phyloP scores from a whole-genome alignment of 371 early-diverging fungal species.

The Mortierella sp. region DNA sequence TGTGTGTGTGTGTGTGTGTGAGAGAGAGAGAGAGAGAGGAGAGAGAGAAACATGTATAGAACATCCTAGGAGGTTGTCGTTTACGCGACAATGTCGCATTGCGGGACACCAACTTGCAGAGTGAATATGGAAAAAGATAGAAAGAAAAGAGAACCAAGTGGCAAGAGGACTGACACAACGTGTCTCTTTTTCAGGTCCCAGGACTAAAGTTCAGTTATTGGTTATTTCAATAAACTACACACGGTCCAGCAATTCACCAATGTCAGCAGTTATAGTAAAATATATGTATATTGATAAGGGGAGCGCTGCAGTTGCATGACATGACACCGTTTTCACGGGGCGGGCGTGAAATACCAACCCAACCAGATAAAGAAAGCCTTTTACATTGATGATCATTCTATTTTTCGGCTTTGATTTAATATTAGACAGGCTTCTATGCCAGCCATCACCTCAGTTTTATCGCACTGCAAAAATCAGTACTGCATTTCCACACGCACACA shows the following conservation, averaged over 20 bases:
- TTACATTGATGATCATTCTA: neutral
- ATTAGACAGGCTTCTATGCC: neutral
- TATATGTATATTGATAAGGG: neutral
- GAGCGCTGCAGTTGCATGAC: neutral
- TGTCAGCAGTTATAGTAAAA: neutral
- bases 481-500: neutral
- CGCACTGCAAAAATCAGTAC: neutral
- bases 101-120: too few relatives aligned
- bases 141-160: neutral
- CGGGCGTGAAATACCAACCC: neutral
- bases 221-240: too few relatives aligned
- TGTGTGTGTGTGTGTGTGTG: neutral
- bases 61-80: too few relatives aligned
- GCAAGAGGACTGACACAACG: neutral
- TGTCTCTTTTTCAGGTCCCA: neutral
- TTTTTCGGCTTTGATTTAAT: neutral
- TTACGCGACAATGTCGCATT: too few relatives aligned
- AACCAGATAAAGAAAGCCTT: neutral
- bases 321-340: constrained; percentile 7
- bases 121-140: neutral
- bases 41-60: too few relatives aligned
- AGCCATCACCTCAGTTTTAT: neutral
- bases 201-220: neutral
- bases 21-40: too few relatives aligned
- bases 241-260: neutral